These are phyloP conservation scores for Aegilops tauschii DNA, from an alignment of 176 grass and related monocot genomes.

Conservation along the genomic window DNA sequence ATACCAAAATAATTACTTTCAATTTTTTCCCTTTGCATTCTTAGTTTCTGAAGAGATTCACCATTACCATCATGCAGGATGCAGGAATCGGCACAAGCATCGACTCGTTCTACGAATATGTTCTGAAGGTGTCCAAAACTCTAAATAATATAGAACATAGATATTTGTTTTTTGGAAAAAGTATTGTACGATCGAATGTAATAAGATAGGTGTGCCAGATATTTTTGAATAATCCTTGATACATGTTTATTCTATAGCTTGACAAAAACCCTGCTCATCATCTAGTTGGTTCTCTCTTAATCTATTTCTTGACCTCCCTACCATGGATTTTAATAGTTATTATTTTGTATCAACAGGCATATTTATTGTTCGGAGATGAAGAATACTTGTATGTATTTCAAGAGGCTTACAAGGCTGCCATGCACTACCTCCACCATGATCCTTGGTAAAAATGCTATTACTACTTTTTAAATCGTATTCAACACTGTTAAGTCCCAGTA, in stretches of 20 bases:
- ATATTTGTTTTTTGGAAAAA: background rate
- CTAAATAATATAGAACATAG: background rate
- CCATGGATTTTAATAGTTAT: constrained; percentile 24
- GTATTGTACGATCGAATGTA: background rate
- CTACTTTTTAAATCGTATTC: background rate
- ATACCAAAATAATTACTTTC: constrained; percentile 1
- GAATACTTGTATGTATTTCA: constrained; percentile 92
- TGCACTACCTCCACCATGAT: constrained; percentile 90
- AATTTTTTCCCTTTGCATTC: background rate
- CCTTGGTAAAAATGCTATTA: constrained; percentile 65
- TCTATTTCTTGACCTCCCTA: constrained; percentile 15
- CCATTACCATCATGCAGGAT: constrained; percentile 15
- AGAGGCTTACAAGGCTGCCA: constrained; percentile 93
- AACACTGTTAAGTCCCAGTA: constrained; percentile 3
- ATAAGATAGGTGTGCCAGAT: background rate
- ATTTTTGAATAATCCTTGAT: constrained; percentile 4
- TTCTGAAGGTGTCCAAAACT: constrained; percentile 66
- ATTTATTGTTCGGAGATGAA: constrained; percentile 97
- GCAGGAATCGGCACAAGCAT: constrained; percentile 98
- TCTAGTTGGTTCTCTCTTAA: background rate
- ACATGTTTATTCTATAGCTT: constrained; percentile 6
- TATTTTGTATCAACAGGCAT: constrained; percentile 57
- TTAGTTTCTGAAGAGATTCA: background rate
- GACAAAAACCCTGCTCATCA: constrained; percentile 7
- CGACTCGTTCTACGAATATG: constrained; percentile 97